Base-by-base conservation (phyloP, 768 basidiomycete genomes). In the Asterophora lycoperdoides region DNA sequence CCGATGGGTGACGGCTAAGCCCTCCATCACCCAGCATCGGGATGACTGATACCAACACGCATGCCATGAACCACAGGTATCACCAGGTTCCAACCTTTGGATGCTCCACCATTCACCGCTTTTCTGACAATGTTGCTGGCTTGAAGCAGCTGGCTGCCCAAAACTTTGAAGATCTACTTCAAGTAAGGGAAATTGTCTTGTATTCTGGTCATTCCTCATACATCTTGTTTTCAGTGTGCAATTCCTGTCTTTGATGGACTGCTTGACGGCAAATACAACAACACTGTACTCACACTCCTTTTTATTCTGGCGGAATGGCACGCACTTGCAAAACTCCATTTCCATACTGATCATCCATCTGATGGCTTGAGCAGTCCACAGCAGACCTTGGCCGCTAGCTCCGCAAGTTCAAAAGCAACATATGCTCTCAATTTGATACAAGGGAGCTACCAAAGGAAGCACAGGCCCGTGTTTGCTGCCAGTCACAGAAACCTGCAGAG, bases 111-210 rank as follows among this genome's bases (percentile, higher is more conserved):
- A 69, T 70, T 2, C 49, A 56, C 0, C 36, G 44, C 4, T 68
- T 70, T 41, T 46, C 53, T n/a, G 28, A 44, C 0, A 63, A 63
- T 44, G 49, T 61, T 0, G 54, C 60, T 0, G 58, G 61, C 7
- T 48, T 63, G 44, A 54, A 56, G 38, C 57, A 64, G 9, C 48
- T 58, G 2, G 56, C 59, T 7, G 68, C 63, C 5, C 51, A 49
- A 0, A 57, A 70, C 33, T 69, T 59, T 34, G 62, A 67, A 29
- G 62, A 70, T 19, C 41, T 68, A 1, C 50, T 70, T 0, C 67
- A 70, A 58, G 69, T 56, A 10, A 50, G 46, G n/a, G 6, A 29
- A 8, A 13, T 46, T 0, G 23, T n/a, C 9, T 14, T n/a, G 14
- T 34, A 34, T 9, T 11, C 4, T 4, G 9, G 5, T 14, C 14